Conservation (phyloP, 2,329 filamentous ascomycete species). For the Ramichloridium luteum region DNA sequence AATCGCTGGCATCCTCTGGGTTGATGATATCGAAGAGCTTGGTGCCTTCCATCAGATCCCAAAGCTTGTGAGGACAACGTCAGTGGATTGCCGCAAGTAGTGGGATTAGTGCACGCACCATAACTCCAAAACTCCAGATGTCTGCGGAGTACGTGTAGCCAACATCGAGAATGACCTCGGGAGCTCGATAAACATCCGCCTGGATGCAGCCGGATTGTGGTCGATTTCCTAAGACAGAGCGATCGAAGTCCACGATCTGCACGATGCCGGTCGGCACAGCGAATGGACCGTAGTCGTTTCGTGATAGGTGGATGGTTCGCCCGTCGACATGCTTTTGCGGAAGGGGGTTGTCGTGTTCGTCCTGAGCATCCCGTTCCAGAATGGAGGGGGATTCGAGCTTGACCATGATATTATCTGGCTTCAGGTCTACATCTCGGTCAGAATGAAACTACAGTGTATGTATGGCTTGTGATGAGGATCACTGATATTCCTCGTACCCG, state of each 20-base stretch:
- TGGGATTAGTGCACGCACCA: slow-evolving; percentile 10
- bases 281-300: slow-evolving; percentile 9
- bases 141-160: slow-evolving; percentile 16
- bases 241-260: slow-evolving; percentile 11
- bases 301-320: slow-evolving; percentile 11
- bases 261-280: slow-evolving; percentile 6
- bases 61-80: slow-evolving; percentile 6
- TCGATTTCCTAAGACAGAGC: slow-evolving; percentile 6
- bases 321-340: slow-evolving; percentile 11
- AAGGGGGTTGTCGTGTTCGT: slow-evolving; percentile 8
- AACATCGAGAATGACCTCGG: slow-evolving; percentile 10
- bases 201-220: slow-evolving; percentile 10
- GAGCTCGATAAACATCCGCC: slow-evolving; percentile 11
- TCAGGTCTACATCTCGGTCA: slow-evolving; percentile 17
- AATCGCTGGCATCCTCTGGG: slow-evolving; percentile 2
- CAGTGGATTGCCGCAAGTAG: slow-evolving; percentile 1
- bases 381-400: slow-evolving; percentile 10
- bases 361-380: slow-evolving; percentile 6
- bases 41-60: slow-evolving; percentile 11
- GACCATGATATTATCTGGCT: slow-evolving; percentile 14
- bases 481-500: slow-evolving; percentile 9
- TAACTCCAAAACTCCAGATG: slow-evolving; percentile 18
- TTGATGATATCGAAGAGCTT: slow-evolving; percentile 13
- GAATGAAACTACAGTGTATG: no score
- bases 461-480: no score